Evolutionary conservation across 2,329 filamentous ascomycete genomes (phyloP).

Genomic region (Domatiomyces globalis): DNA sequence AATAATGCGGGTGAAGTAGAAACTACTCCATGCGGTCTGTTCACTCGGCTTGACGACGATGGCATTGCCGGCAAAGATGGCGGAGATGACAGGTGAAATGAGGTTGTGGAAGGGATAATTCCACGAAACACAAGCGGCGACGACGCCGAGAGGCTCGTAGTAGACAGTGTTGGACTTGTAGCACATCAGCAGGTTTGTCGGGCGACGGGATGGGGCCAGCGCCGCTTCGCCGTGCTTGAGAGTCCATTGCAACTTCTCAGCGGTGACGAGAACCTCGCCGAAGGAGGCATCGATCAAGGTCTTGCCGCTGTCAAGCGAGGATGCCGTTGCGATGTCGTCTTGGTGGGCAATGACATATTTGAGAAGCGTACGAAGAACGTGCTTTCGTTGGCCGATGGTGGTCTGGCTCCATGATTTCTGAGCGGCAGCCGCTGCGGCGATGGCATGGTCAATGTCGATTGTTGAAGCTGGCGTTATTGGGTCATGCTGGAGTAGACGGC

Average conservation of each 20-base stretch:
- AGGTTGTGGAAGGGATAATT: conserved; percentile 97
- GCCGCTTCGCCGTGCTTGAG: conserved; percentile 78
- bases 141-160: conserved; percentile 86
- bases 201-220: conserved; percentile 54
- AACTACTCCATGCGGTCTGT: conserved; percentile 82
- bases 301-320: conserved; percentile 88
- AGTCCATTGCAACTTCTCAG: conserved; percentile 90
- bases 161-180: conserved; percentile 86
- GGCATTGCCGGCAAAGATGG: conserved; percentile 80
- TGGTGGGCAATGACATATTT: conserved; percentile 73
- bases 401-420: conserved; percentile 67
- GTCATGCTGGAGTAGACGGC: conserved; percentile 54
- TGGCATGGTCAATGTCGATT: conserved; percentile 62
- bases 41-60: conserved; percentile 91
- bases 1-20: conserved; percentile 67
- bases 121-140: conserved; percentile 88
- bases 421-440: conserved; percentile 58
- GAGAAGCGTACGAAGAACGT: conserved; percentile 67
- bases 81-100: conserved; percentile 76
- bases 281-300: conserved; percentile 88
- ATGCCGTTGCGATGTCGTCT: conserved; percentile 68
- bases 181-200: conserved; percentile 83
- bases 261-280: conserved; percentile 86
- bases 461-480: conserved; percentile 57
- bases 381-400: conserved; percentile 60